Percentiles rank a stretch among this genome's conserved stretches.
These are phyloP conservation scores for Fusarium sp. DNA, from an alignment of 2,329 filamentous ascomycete genomes.

Conservation along the genomic window DNA sequence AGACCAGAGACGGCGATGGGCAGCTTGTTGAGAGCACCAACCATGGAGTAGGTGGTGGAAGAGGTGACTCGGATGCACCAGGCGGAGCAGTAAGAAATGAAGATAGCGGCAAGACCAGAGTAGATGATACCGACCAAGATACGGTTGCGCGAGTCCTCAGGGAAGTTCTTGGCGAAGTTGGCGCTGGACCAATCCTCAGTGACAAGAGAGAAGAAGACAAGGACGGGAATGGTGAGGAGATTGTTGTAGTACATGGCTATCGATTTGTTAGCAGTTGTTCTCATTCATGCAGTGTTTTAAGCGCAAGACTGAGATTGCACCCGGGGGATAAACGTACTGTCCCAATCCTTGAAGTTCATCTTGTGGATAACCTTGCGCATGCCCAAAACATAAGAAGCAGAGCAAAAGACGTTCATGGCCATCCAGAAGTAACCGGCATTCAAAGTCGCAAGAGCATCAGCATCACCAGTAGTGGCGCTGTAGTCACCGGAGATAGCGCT, in stretches of 20 bases:
- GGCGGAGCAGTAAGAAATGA: conserved; percentile 98
- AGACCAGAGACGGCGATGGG: conserved; percentile 92
- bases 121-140: conserved; percentile 91
- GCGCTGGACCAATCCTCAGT: conserved; percentile 90
- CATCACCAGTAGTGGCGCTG: conserved; percentile 50
- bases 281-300: background rate
- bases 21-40: conserved; percentile 96
- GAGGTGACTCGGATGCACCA: conserved; percentile 99
- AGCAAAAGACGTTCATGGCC: conserved; percentile 95
- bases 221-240: conserved; percentile 91
- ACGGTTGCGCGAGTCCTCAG: conserved; percentile 76
- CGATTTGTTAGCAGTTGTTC: conserved; percentile 42
- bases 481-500: conserved; percentile 74
- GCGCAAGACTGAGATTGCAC: background rate
- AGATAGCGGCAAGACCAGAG: conserved; percentile 90
- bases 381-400: conserved; percentile 84
- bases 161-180: conserved; percentile 91
- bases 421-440: conserved; percentile 98
- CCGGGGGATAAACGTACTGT: conserved; percentile 73
- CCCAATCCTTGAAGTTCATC: conserved; percentile 99
- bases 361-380: conserved; percentile 99
- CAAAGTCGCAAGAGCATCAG: conserved; percentile 82
- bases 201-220: conserved; percentile 81
- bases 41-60: conserved; percentile 98
- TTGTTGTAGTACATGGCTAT: conserved; percentile 99